phyloP scores from a whole-genome alignment of 2,329 filamentous ascomycete species.

The Penicillium sp. region DNA sequence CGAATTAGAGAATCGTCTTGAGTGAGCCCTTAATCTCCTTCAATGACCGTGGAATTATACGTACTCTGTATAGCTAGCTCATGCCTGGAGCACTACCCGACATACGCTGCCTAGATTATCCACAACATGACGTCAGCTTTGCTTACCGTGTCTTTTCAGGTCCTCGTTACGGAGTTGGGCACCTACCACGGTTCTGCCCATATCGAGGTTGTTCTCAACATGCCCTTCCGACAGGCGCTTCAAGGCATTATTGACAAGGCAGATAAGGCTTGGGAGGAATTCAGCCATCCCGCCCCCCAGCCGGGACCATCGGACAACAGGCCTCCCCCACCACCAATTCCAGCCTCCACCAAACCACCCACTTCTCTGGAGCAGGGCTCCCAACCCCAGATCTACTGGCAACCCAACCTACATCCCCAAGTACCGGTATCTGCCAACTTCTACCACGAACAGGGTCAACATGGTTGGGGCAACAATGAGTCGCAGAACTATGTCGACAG shows the following conservation, averaged over 20 bases:
- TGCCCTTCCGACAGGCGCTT: slow-evolving; percentile 31
- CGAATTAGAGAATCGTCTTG: not conserved
- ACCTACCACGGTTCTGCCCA: slow-evolving; percentile 14
- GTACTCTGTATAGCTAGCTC: not conserved
- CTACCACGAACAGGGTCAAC: slow-evolving; percentile 29
- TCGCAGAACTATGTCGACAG: slow-evolving; percentile 30
- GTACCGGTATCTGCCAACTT: slow-evolving; percentile 28
- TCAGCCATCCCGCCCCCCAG: slow-evolving; percentile 17
- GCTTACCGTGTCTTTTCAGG: slow-evolving; percentile 15
- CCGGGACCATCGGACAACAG: slow-evolving; percentile 21
- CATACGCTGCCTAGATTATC: slow-evolving; percentile 7
- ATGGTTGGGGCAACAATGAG: slow-evolving; percentile 33
- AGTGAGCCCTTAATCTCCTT: not conserved
- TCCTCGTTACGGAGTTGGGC: slow-evolving; percentile 8
- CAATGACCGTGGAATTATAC: not conserved
- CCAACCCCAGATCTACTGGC: slow-evolving; percentile 31
- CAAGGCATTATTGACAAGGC: slow-evolving; percentile 29
- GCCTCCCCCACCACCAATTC: slow-evolving; percentile 27
- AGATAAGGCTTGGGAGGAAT: slow-evolving; percentile 29
- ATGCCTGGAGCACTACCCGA: slow-evolving; percentile 4
- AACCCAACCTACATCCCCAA: slow-evolving; percentile 27
- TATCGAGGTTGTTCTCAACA: slow-evolving; percentile 23
- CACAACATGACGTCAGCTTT: slow-evolving; percentile 27
- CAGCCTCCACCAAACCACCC: slow-evolving; percentile 27
- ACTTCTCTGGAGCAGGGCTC: slow-evolving; percentile 24